These are phyloP conservation scores for Sporisorium scitamineum DNA, from an alignment of 1,284 basidiomycete genomes.

Conservation along the genomic window DNA sequence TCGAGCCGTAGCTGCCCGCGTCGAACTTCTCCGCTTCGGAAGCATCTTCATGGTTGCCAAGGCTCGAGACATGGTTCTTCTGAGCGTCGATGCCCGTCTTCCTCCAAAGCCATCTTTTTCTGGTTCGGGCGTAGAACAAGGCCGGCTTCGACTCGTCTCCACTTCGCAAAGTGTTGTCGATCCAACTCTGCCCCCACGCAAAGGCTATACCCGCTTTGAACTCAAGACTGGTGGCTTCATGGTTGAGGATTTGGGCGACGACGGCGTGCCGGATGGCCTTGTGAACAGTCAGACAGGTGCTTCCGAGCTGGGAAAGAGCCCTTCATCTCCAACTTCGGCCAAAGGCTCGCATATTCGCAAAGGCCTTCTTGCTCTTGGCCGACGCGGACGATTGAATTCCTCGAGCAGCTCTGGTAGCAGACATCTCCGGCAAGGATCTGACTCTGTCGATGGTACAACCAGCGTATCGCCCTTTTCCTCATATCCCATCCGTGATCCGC, in stretches of 20 bases:
- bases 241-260: slow-evolving; percentile 59
- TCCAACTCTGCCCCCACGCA: slow-evolving; percentile 48
- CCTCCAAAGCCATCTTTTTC: slow-evolving; percentile 23
- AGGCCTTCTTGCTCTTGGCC: slow-evolving; percentile 32
- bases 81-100: slow-evolving; percentile 55
- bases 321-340: slow-evolving; percentile 13
- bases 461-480: not conserved
- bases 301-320: slow-evolving; percentile 23
- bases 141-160: slow-evolving; percentile 51
- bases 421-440: slow-evolving; percentile 14
- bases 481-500: slow-evolving; percentile 30
- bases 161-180: slow-evolving; percentile 50
- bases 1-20: slow-evolving; percentile 33
- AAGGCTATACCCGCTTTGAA: slow-evolving; percentile 58
- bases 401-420: slow-evolving; percentile 27
- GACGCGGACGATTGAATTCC: slow-evolving; percentile 28
- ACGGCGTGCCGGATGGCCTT: slow-evolving; percentile 35
- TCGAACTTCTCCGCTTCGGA: slow-evolving; percentile 57
- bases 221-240: slow-evolving; percentile 60
- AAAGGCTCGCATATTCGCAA: slow-evolving; percentile 38
- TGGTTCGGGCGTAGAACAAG: slow-evolving; percentile 1
- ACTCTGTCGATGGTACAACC: slow-evolving; percentile 1
- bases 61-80: slow-evolving; percentile 57
- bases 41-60: slow-evolving; percentile 65
- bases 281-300: not conserved